These are phyloP conservation scores for Nakazawaea sp. DNA, from an alignment of 805 yeast genomes.

Conservation along the genomic window DNA sequence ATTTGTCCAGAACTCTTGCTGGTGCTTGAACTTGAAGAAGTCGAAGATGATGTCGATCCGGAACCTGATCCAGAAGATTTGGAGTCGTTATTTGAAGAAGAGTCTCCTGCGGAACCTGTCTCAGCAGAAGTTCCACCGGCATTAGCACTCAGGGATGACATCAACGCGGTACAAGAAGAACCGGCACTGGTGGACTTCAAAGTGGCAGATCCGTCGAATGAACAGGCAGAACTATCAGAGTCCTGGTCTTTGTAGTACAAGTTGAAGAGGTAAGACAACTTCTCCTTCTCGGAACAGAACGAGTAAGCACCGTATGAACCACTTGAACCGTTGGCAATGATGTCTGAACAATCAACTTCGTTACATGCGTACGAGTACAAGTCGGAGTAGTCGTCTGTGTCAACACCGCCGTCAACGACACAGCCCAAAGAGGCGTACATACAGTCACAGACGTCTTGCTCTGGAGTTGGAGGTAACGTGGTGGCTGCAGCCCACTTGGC, in stretches of 20 bases:
- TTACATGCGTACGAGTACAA: constrained; percentile 56
- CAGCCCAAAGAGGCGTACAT: constrained; percentile 46
- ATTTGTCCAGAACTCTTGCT: constrained; percentile 18
- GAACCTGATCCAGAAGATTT: constrained; percentile 17
- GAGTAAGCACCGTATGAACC: constrained; percentile 74
- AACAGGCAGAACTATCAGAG: constrained; percentile 48
- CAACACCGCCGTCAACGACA: constrained; percentile 47
- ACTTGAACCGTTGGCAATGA: constrained; percentile 49
- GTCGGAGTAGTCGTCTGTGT: constrained; percentile 47
- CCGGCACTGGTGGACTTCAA: constrained; percentile 33
- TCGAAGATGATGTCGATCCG: constrained; percentile 17
- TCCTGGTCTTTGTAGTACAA: constrained; percentile 48
- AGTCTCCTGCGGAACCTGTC: constrained; percentile 30
- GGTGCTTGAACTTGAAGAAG: constrained; percentile 19
- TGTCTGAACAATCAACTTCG: constrained; percentile 51
- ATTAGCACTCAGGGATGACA: constrained; percentile 57
- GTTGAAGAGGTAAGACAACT: constrained; percentile 62
- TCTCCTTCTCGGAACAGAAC: constrained; percentile 64
- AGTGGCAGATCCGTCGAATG: constrained; percentile 67
- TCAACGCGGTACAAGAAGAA: constrained; percentile 43
- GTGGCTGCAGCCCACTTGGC: constrained; percentile 62
- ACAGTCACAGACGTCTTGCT: constrained; percentile 61
- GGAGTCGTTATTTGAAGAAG: constrained; percentile 17
- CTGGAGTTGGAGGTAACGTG: constrained; percentile 73
- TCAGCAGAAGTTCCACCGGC: constrained; percentile 39